Percentiles rank a stretch among this genome's conserved stretches.
phyloP scores from a whole-genome alignment of 2,329 filamentous ascomycete genomes.

The Fusarium sp. region DNA sequence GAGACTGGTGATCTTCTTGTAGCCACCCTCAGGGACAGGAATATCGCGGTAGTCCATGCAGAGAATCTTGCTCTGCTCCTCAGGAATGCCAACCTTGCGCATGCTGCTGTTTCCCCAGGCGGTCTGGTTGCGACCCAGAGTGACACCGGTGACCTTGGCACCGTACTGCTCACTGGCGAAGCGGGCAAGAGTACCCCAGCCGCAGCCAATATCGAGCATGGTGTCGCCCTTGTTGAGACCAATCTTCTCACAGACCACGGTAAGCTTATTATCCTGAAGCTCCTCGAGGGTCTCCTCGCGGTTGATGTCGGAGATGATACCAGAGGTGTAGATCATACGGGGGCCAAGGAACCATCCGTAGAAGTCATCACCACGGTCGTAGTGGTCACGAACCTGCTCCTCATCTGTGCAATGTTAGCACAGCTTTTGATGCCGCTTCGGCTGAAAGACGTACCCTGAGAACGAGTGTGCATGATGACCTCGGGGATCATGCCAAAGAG shows the following conservation, averaged over 20 bases:
- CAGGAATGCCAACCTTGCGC: constrained; percentile 80
- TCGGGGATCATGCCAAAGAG: constrained; percentile 88
- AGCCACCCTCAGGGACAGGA: constrained; percentile 72
- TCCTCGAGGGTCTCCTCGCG: constrained; percentile 91
- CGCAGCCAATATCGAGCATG: constrained; percentile 94
- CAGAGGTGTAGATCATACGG: constrained; percentile 98
- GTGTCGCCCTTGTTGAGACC: constrained; percentile 80
- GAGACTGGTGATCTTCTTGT: constrained; percentile 95
- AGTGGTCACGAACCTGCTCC: constrained; percentile 97
- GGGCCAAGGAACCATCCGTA: constrained; percentile 98
- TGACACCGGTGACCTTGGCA: constrained; percentile 85
- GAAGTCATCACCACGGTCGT: constrained; percentile 97
- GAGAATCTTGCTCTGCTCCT: constrained; percentile 89
- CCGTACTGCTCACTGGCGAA: constrained; percentile 94
- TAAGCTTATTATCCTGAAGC: constrained; percentile 97
- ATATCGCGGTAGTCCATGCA: constrained; percentile 99
- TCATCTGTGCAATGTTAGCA: constrained; percentile 63
- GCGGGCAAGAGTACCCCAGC: constrained; percentile 95
- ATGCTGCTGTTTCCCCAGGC: constrained; percentile 95
- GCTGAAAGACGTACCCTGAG: constrained; percentile 65
- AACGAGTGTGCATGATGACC: constrained; percentile 89
- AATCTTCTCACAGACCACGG: constrained; percentile 96
- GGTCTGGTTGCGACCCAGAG: constrained; percentile 94
- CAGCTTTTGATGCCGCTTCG: neutral
- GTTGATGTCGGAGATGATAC: constrained; percentile 87